Evolutionary conservation across 768 basidiomycete species (phyloP).

Genomic region (Amylocystis lapponica): DNA sequence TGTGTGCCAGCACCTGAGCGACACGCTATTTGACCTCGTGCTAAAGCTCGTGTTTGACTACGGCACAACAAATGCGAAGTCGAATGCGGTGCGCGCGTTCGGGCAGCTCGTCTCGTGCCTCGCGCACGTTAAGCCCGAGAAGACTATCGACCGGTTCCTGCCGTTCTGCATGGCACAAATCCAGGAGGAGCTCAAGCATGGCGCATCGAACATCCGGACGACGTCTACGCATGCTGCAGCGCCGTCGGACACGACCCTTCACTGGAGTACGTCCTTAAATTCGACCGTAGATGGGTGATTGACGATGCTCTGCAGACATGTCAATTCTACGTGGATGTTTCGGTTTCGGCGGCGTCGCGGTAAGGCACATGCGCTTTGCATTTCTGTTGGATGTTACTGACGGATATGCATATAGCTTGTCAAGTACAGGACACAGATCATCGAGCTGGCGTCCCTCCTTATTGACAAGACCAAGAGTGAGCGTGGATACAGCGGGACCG

Average conservation of each 20-base stretch:
- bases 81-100: constrained; percentile 87
- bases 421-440: constrained; percentile 58
- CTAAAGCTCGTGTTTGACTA: constrained; percentile 83
- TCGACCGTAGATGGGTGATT: constrained; percentile 4
- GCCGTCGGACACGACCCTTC: constrained; percentile 83
- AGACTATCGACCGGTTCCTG: constrained; percentile 75
- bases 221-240: constrained; percentile 69
- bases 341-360: constrained; percentile 62
- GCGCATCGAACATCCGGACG: constrained; percentile 81
- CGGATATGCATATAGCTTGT: constrained; percentile 45
- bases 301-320: constrained; percentile 45
- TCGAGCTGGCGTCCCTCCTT: constrained; percentile 57
- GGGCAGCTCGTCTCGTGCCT: constrained; percentile 84
- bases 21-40: constrained; percentile 76
- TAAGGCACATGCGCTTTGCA: constrained; percentile 29
- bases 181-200: constrained; percentile 80
- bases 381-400: not conserved
- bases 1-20: constrained; percentile 75
- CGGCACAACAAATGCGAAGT: constrained; percentile 81
- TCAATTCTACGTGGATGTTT: constrained; percentile 79
- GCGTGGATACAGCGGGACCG: constrained; percentile 79
- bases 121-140: constrained; percentile 69
- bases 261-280: constrained; percentile 67
- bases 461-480: constrained; percentile 82
- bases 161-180: constrained; percentile 74